Evolutionary conservation across 1,284 basidiomycete species (phyloP), one percentile per base, ranked within the genome.

Genomic region (Cutaneotrichosporon cavernicola): DNA sequence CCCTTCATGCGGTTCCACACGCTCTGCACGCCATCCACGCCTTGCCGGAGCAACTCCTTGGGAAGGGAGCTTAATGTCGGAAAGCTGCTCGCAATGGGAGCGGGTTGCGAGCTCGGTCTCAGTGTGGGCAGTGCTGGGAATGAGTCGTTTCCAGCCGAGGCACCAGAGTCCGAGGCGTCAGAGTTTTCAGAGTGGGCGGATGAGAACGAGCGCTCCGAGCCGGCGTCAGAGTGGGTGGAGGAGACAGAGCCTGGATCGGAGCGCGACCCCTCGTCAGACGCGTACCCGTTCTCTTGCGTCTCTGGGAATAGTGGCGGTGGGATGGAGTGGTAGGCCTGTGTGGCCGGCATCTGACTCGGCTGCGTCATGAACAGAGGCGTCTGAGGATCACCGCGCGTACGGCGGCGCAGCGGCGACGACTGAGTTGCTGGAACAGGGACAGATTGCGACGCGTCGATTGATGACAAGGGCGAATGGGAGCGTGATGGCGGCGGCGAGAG

Each of bases 301-400:
- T 72, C 71, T 26, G 69, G 57, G 40, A 69, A 58, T 56, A 70
- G 43, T 40, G 64, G 63, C 5, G 58, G 59, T 0, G 72, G 72
- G 50, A 65, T 63, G 14, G 71, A 51, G 53, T 71, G 67, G 51
- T 66, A 66, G 7, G 63, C 66, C 66, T 75, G 73, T 18, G 73
- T 75, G 43, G 66, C 67, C 5, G 65, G 68, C 4, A 66, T 40
- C 49, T 72, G 73, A 10, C 70, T 69, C 18, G 67, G 66, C 43
- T 70, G 70, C 3, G 72, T 65, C 66, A 72, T 67, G 70, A 75
- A 75, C 11, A 75, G 64, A 6, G 69, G 70, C 34, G 63, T 63
- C 26, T 53, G 62, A 8, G 43, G 43, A 2, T 53, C 43, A 21
- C 46, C 34, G 34, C 32, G 32, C 53, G 30, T n/a, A 50, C 26